A percentile compares a stretch with the other conserved stretches of the same genome.
These are phyloP conservation scores for Carex arenaria DNA, from an alignment of 202 grass and related monocot species.

Conservation along the genomic window DNA sequence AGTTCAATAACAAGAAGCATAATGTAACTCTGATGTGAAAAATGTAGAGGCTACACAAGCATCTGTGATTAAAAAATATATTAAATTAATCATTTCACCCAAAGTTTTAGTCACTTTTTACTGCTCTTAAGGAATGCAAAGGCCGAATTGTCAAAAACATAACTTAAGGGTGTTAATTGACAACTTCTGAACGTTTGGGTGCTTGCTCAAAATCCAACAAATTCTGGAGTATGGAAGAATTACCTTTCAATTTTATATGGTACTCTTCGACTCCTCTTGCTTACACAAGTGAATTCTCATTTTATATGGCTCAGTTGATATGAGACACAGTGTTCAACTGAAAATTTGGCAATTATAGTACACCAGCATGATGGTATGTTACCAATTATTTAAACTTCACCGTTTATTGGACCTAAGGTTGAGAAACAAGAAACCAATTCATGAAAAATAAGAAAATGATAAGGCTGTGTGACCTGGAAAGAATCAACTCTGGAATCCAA, in stretches of 20 bases:
- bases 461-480: slow-evolving; percentile 55
- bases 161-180: background rate
- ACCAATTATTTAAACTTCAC: background rate
- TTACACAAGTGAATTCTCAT: background rate
- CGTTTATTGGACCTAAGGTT: background rate
- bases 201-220: background rate
- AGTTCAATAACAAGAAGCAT: background rate
- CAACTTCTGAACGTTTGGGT: background rate
- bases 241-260: background rate
- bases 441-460: background rate
- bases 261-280: background rate
- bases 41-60: background rate
- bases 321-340: background rate
- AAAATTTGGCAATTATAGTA: background rate
- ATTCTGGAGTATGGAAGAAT: background rate
- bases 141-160: background rate
- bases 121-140: background rate
- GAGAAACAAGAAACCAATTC: background rate
- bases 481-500: slow-evolving; percentile 85
- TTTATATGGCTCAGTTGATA: background rate
- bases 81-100: background rate
- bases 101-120: background rate
- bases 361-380: background rate
- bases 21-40: background rate
- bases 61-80: background rate